Conservation (phyloP, 1,284 basidiomycete species). For the Irpex sp. region DNA sequence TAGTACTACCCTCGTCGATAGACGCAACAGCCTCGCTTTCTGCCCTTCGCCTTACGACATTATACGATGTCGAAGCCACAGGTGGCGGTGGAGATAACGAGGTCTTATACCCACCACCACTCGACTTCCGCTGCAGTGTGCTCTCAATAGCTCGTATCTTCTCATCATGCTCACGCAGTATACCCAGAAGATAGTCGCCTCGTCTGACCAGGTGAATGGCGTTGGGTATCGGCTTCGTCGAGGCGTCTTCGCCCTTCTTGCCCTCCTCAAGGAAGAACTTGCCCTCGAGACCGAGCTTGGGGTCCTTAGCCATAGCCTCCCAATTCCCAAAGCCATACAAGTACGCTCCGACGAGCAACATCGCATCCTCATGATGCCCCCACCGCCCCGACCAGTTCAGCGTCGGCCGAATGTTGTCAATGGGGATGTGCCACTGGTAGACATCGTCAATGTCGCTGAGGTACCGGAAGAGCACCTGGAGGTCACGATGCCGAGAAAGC, state of each 20-base stretch:
- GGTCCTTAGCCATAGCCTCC: conserved; percentile 93
- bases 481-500: conserved; percentile 85
- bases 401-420: conserved; percentile 91
- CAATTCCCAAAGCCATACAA: conserved; percentile 95
- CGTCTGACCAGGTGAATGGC: conserved; percentile 97
- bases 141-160: conserved; percentile 83
- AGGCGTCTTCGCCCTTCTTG: conserved; percentile 83
- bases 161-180: conserved; percentile 91
- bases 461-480: conserved; percentile 86
- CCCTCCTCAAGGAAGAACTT: conserved; percentile 98
- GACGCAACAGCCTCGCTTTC: conserved; percentile 81
- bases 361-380: conserved; percentile 91
- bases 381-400: conserved; percentile 96
- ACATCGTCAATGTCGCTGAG: conserved; percentile 73
- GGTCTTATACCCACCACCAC: conserved; percentile 42
- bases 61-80: conserved; percentile 62
- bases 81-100: conserved; percentile 74
- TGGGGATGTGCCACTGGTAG: conserved; percentile 83
- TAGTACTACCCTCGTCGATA: conserved; percentile 64
- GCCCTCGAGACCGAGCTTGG: conserved; percentile 78
- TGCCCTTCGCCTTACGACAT: conserved; percentile 63
- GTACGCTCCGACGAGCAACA: conserved; percentile 92
- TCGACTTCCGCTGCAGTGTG: conserved; percentile 62
- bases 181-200: conserved; percentile 90
- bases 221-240: conserved; percentile 85